Evolutionary conservation across 805 yeast genomes (phyloP), one percentile per base, ranked within the genome.

Genomic region (Wickerhamomyces ciferrii): DNA sequence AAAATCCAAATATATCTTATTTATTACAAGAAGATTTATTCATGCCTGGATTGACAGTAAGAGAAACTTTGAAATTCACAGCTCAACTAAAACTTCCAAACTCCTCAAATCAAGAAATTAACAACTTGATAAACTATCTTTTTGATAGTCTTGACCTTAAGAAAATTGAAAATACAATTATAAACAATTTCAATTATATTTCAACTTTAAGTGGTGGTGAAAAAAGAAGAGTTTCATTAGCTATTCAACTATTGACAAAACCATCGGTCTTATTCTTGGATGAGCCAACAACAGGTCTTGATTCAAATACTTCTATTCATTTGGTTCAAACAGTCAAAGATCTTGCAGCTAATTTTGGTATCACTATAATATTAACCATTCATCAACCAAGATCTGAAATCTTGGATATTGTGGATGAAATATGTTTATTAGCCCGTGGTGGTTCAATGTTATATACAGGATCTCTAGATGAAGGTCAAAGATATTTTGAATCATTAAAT

Each of bases 351-450:
- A 60, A 60, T 39, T 63, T 66, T 31, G 91, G 92, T 0, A 76
- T 90, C 49, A 85, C 95, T 0, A 74, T 88, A 38, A 72, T 89
- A 5, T 70, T 87, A 61, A 83, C 90, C 48, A 84, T 89, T 38
- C 96, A 89, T 62, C 96, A 89, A 61, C 96, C 96, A 0, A 67
- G 96, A 35, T 79, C 88, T 0, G 96, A 89, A 60, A 86, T 89
- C 36, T 75, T 86, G 39, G 74, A 75, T 50, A 62, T 87, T 38
- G 83, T 88, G 54, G 96, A 89, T 59, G 72, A 76, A 37, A 68
- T 88, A 3, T 76, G 90, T 47, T 72, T 89, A 10, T 63, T 89
- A 31, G 79, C 92, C 0, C 78, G 81, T 25, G 90, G 92, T 0
- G 13, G 70, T 69, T 3, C 71, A 66, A 48, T 67, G 74, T 35